Conservation (phyloP, 2,329 filamentous ascomycete species). For the Hypomyces perniciosus region DNA sequence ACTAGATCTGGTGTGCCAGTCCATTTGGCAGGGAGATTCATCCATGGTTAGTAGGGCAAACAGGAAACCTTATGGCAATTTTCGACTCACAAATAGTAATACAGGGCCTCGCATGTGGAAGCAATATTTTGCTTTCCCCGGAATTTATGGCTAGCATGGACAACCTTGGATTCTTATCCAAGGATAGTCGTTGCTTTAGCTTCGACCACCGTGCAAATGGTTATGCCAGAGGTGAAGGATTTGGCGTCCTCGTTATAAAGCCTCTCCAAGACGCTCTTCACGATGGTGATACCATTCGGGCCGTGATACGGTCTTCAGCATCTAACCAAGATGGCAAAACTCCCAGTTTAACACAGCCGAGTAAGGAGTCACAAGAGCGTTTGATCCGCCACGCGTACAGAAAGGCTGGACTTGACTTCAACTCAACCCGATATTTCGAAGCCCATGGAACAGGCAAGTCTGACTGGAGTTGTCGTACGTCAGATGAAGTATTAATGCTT, state of each 20-base stretch:
- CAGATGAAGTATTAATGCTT: too few species aligned
- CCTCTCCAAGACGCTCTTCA: constrained; percentile 39
- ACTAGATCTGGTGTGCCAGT: too few species aligned
- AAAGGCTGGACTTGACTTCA: constrained; percentile 14
- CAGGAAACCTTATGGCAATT: too few species aligned
- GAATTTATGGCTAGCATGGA: too few species aligned
- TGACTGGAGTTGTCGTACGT: too few species aligned
- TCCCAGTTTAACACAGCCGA: constrained; percentile 38
- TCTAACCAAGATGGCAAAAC: constrained; percentile 36
- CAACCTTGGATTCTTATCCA: too few species aligned
- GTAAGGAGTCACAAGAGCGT: constrained; percentile 21
- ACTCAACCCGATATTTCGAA: constrained; percentile 20
- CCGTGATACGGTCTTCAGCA: constrained; percentile 29
- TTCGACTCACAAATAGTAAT: too few species aligned
- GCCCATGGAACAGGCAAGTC: constrained; percentile 14
- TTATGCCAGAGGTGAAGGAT: constrained; percentile 40
- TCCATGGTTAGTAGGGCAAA: too few species aligned
- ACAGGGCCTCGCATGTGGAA: too few species aligned
- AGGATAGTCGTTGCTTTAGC: too few species aligned
- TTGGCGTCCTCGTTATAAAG: constrained; percentile 42
- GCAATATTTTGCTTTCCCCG: too few species aligned
- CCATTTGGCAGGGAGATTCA: too few species aligned
- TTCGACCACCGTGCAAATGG: constrained; percentile 25
- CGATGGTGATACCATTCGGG: constrained; percentile 33
- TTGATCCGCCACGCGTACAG: constrained; percentile 28